Percentiles rank a stretch among this genome's conserved stretches.
phyloP scores from a whole-genome alignment of 306 rosid species.

The Fagus sylvatica region DNA sequence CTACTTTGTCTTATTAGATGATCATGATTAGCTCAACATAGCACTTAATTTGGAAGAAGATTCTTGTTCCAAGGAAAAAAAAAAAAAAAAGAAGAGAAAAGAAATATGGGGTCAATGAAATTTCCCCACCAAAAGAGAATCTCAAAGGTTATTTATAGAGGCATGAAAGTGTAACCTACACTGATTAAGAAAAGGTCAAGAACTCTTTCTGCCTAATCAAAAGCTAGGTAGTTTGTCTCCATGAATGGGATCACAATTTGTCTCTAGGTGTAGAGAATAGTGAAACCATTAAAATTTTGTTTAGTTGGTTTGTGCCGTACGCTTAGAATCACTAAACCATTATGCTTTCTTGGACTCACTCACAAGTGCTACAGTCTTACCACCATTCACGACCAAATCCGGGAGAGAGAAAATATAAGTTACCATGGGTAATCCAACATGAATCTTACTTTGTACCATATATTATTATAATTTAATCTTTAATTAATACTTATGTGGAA shows the following conservation, averaged over 20 bases:
- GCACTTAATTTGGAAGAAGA: conserved; percentile 39
- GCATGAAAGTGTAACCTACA: conserved; percentile 4
- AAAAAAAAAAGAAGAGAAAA: conserved; percentile 13
- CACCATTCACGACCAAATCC: conserved; percentile 33
- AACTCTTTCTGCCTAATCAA: conserved; percentile 26
- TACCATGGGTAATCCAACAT: conserved; percentile 40
- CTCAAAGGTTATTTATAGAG: conserved; percentile 14
- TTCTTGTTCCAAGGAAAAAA: conserved; percentile 28
- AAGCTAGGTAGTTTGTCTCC: conserved; percentile 22
- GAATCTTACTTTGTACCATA: conserved; percentile 39
- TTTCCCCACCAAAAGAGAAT: conserved; percentile 41
- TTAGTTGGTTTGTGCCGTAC: conserved; percentile 50
- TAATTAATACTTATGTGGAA: conserved; percentile 29
- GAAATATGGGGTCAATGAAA: conserved; percentile 29
- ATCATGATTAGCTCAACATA: conserved; percentile 23
- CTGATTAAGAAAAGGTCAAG: conserved; percentile 30
- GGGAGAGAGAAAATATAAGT: conserved; percentile 27
- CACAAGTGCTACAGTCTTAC: conserved; percentile 9
- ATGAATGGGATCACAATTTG: conserved; percentile 26
- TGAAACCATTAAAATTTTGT: conserved; percentile 13
- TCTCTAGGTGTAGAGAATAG: conserved; percentile 17
- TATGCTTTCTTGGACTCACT: conserved; percentile 38
- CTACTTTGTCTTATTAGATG: conserved; percentile 27
- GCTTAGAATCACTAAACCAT: conserved; percentile 43
- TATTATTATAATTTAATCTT: conserved; percentile 26